Base-by-base conservation (phyloP, 441 rosid genomes). In the Brassica balearica region DNA sequence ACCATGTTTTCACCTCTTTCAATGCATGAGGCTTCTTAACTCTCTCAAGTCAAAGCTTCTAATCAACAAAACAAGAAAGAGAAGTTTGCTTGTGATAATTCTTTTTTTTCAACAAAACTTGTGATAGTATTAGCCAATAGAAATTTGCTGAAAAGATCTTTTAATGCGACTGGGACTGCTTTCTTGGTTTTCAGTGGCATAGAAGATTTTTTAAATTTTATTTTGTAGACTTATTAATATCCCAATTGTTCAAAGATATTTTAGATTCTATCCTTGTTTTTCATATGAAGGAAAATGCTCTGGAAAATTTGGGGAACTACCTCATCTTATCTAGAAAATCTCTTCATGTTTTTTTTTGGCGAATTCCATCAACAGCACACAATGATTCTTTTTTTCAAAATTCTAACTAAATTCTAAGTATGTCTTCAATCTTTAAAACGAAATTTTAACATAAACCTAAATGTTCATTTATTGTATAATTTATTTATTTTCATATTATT, bases 211-310 rank as follows among this genome's bases (percentile, higher is more conserved):
- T 12, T 9, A 25, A 25, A 25, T 25, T 25, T 25, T 25, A 25
- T 41, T 46, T 5, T 7, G 41, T 34, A 36, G 41, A 36, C 41
- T 36, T 36, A 36, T 36, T 12, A 48, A n/a, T 48, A 48, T 48
- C 55, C 15, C 15, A 12, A 48, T 48, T 48, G 7, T 48, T 48
- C 55, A 27, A 14, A 65, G 81, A 77, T 77, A 65, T 77, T 65
- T 77, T 41, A 12, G 23, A 65, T 51, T 62, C 27, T n/a, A 58
- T 56, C 1, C 4, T 15, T 56, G 36, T 36, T 48, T 48, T 48
- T 48, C 55, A 48, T 48, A 5, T 1, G 55, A 48, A 48, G 55
- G 5, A 48, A 48, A n/a, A 48, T 48, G 15, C 55, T 48, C 55
- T 12, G 3, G 51, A 36, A 19, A 76, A 46, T 22, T 12, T 63